Base-by-base conservation (phyloP, 257 asterid genomes). In the Linaria vulgaris region DNA sequence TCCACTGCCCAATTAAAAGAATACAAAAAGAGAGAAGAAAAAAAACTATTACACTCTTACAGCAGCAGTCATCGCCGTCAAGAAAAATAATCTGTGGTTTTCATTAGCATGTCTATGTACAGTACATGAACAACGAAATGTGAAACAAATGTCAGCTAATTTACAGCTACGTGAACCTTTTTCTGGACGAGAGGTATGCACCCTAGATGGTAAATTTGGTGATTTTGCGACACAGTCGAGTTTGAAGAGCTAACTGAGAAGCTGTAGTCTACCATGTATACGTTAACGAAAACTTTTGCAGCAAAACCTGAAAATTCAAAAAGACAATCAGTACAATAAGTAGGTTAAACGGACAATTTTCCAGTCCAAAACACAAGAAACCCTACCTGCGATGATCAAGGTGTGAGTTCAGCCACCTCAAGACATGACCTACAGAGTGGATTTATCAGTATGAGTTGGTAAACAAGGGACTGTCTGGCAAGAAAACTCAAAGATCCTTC, bases 371-470 rank as follows among this genome's bases (percentile, higher is more conserved):
- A 16, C 13, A 9, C 0, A 16, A 14, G 27, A 21, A 69, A 19
- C 21, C 52, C 49, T 9, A 49, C 7, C n/a, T 8, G 17, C n/a
- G 48, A 56, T 16, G n/a, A 63, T 9, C 37, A 61, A 19, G 46
- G 39, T n/a, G 51, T 12, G 51, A 21, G 22, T 27, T 53, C 16
- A 21, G 27, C 53, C 56, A 67, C 74, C 69, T 62, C 62, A 27
- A 30, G 49, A 27, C 61, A 3, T 27, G 1, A 62, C 55, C 59
- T 25, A 60, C 34, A 43, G 9, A 43, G 9, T 12, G 37, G 24
- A 34, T 46, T 16, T n/a, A 47, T n/a, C 46, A 39, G 55, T 60
- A 15, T 24, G 51, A 38, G 52, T 7, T 5, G 27, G 24, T 34
- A 31, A 5, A 39, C 46, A 58, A 69, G 24, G 56, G 66, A 49